These are phyloP conservation scores for Leptoxyphium fumago DNA, from an alignment of 2,329 filamentous ascomycete genomes.

Conservation along the genomic window DNA sequence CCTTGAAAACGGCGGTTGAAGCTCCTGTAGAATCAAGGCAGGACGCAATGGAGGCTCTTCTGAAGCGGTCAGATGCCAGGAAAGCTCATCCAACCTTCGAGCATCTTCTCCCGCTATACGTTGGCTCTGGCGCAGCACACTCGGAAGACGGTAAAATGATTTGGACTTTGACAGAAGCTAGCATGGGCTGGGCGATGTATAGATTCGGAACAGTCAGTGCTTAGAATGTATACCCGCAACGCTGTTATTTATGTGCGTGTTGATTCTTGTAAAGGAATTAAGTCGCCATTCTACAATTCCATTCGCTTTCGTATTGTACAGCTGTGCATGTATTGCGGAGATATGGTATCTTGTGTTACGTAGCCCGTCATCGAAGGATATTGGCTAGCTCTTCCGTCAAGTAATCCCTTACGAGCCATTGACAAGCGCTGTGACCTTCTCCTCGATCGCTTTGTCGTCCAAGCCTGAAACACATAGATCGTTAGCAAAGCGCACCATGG, in stretches of 20 bases:
- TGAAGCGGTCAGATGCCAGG: slow-evolving; percentile 35
- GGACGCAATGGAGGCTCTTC: slow-evolving; percentile 20
- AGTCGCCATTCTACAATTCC: too few relatives aligned
- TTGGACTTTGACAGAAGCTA: slow-evolving; percentile 21
- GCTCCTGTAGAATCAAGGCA: slow-evolving; percentile 14
- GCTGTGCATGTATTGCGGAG: neutral
- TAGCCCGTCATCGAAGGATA: neutral
- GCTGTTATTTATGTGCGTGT: neutral
- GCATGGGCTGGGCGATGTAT: slow-evolving; percentile 23
- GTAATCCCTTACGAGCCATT: neutral
- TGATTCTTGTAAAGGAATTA: too few relatives aligned
- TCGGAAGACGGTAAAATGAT: slow-evolving; percentile 17
- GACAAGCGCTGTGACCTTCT: slow-evolving; percentile 48
- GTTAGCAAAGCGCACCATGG: neutral
- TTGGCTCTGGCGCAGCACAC: slow-evolving; percentile 25
- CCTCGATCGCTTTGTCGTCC: slow-evolving; percentile 56
- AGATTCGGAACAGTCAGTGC: slow-evolving; percentile 13
- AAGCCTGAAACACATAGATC: slow-evolving; percentile 32
- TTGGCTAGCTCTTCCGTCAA: too few relatives aligned
- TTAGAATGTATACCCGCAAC: neutral
- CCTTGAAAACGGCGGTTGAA: slow-evolving; percentile 21
- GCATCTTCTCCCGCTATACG: slow-evolving; percentile 45
- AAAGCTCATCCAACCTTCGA: slow-evolving; percentile 50
- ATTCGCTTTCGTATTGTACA: neutral
- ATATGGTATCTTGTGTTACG: neutral